A percentile compares a stretch with the other conserved stretches of the same genome.
Conservation (phyloP, 257 asterid species). For the Fraxinus anomala region DNA sequence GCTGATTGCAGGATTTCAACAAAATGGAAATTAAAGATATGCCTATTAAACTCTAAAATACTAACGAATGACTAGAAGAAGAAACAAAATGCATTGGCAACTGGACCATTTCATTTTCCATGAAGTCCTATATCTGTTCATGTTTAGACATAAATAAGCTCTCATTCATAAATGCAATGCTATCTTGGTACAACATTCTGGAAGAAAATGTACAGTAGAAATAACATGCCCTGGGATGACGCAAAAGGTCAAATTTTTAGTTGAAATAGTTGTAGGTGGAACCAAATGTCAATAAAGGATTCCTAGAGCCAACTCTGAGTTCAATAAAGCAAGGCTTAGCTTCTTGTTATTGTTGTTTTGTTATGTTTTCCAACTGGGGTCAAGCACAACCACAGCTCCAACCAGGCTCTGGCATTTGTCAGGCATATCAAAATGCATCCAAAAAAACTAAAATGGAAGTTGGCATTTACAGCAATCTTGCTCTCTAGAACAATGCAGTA, state of each 20-base stretch:
- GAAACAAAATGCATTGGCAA: not conserved
- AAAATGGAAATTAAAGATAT: not conserved
- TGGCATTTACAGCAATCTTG: not conserved
- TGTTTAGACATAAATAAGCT: not conserved
- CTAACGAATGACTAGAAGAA: not conserved
- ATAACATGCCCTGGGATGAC: not conserved
- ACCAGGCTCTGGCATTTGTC: not conserved
- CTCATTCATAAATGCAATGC: not conserved
- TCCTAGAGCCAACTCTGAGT: not conserved
- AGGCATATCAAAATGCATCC: not conserved
- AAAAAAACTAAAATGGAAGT: not conserved
- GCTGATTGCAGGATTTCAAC: not conserved
- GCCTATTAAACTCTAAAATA: not conserved
- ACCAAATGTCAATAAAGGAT: not conserved
- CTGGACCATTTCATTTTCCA: not conserved
- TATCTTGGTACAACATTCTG: not conserved
- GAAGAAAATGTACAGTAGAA: not conserved
- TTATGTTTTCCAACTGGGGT: slow-evolving; percentile 5
- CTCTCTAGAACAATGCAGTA: not conserved
- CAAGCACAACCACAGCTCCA: not conserved
- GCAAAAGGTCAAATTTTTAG: not conserved
- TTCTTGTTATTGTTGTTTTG: not conserved
- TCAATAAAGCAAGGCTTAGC: not conserved
- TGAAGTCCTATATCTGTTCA: not conserved
- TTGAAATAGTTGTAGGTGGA: not conserved